Evolutionary conservation across 495 filamentous ascomycete genomes (phyloP).

Genomic region (Hypoxylon perforatum): DNA sequence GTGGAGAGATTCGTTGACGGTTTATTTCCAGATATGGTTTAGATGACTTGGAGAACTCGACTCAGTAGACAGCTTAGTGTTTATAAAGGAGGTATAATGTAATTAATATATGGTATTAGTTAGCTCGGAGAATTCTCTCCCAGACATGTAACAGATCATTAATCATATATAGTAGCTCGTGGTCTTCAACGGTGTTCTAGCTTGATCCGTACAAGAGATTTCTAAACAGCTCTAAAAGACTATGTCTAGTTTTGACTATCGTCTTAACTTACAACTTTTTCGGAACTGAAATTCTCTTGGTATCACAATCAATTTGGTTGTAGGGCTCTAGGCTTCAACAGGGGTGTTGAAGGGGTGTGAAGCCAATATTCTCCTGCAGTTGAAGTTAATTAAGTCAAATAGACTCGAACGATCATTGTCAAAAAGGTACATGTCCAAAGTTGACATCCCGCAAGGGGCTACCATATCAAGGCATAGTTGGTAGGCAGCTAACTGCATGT

Average conservation of each 20-base stretch:
- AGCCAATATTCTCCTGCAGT: background rate
- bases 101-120: slow-evolving; percentile 33
- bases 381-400: background rate
- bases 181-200: background rate
- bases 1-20: background rate
- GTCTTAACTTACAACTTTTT: no score
- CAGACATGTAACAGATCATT: slow-evolving; percentile 16
- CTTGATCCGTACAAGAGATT: background rate
- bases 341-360: background rate
- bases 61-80: slow-evolving; percentile 8
- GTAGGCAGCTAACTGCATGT: no score
- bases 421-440: background rate
- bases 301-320: no score
- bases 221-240: background rate
- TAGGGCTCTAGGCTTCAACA: background rate
- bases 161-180: background rate
- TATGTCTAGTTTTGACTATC: no score
- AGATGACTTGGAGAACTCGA: background rate
- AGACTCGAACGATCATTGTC: background rate
- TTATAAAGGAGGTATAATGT: slow-evolving; percentile 26
- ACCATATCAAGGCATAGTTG: no score
- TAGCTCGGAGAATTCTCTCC: slow-evolving; percentile 18
- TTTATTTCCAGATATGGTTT: slow-evolving; percentile 6
- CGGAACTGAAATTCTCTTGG: no score
- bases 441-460: no score